Evolutionary conservation across 1,284 basidiomycete genomes (phyloP), one percentile per base, ranked within the genome.

Genomic region (Fomitopsis schrenkii): DNA sequence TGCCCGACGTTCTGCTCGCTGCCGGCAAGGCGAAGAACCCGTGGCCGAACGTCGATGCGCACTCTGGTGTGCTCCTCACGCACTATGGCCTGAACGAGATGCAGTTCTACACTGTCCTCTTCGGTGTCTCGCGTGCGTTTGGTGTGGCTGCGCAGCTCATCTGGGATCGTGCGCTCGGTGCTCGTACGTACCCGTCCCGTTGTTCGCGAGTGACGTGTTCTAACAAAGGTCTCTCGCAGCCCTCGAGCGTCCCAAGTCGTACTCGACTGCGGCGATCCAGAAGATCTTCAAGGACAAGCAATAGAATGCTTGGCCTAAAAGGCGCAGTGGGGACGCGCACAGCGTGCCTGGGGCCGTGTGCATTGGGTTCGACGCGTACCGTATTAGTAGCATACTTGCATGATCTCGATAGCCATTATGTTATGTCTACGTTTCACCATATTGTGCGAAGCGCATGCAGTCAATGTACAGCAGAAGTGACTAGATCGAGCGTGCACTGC

Each of bases 1-100:
- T 97, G 44, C 97, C 97, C 50, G 84, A 89, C 70, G 94, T 99
- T 69, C 86, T 99, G 54, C 88, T 97, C 63, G 90, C 96, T 83
- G 93, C 94, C 70, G 94, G 94, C 70, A 96, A 95, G 79, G 94
- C 93, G 63, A 95, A 95, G 87, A 97, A 91, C 80, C 90, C 91
- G 6, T 92, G 90, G 89, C 92, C 93, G 58, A 97, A 98, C 77
- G 96, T 98, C 63, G 96, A 98, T 76, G 95, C 97, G 62, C 95
- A 95, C 80, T 98, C 96, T 40, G 97, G 97, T 80, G 95, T 91
- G 67, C 87, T 98, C 61, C 82, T 98, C 60, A 94, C 94, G 63
- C 83, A 97, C 80, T 97, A 95, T 73, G 94, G 94, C 61, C 80
- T 95, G 63, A 83, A 84, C 68, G 87, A 96, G 76, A 95, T 95